Percentiles rank a stretch among this genome's conserved stretches.
phyloP scores from a whole-genome alignment of 306 rosid species.

The Fragaria vesca region DNA sequence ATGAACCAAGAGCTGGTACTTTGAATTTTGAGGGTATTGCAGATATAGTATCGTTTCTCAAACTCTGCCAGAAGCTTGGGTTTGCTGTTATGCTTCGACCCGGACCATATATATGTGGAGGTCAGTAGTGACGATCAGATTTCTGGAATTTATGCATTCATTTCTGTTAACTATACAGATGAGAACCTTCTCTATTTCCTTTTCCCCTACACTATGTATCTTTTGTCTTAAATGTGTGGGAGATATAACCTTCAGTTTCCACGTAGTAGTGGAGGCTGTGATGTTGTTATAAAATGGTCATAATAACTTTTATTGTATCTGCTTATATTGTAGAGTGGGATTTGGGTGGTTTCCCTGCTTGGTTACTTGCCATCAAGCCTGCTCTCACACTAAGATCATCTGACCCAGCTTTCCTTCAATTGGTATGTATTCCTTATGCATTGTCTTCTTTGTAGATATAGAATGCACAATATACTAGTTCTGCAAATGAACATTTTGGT shows the following conservation, averaged over 20 bases:
- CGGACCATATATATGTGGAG: conserved; percentile 93
- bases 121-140: conserved; percentile 38
- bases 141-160: not conserved
- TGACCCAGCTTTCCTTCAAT: conserved; percentile 64
- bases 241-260: not conserved
- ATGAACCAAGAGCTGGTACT: conserved; percentile 72
- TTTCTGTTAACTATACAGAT: not conserved
- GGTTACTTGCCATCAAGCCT: conserved; percentile 69
- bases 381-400: conserved; percentile 72
- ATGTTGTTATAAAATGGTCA: conserved; percentile 14
- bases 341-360: conserved; percentile 90
- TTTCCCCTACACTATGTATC: not conserved
- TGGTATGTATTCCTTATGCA: conserved; percentile 47
- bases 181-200: not conserved
- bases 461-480: not conserved
- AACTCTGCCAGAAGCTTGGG: conserved; percentile 74
- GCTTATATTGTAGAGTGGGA: conserved; percentile 85
- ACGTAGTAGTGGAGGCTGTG: not conserved
- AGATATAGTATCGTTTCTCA: conserved; percentile 64
- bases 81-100: conserved; percentile 82
- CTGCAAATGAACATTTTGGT: not conserved
- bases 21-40: conserved; percentile 76
- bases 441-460: not conserved
- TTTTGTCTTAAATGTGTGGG: not conserved
- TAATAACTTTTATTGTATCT: conserved; percentile 12